Base-by-base conservation (phyloP, 805 yeast genomes). In the Cyberlindnera mrakii region DNA sequence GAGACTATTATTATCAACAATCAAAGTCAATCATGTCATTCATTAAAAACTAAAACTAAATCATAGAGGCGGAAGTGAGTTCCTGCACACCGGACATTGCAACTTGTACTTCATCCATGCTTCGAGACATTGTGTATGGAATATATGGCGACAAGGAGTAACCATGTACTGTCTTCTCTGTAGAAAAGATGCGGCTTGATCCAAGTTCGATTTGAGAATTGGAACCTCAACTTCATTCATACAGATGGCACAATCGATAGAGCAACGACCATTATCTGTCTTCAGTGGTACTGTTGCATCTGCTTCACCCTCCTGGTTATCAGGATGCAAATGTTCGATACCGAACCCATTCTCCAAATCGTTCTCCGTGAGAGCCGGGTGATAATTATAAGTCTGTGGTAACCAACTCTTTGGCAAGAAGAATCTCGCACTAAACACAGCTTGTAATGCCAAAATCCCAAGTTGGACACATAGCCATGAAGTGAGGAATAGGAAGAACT, bases 31-130 rank as follows among this genome's bases (percentile, higher is more conserved):
- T 50, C 27, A 23, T 23, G 27, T 23, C 27, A 23, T 23, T 23
- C 27, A 10, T 23, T 23, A 23, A 23, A 23, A 23, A 23, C 9
- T 23, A 23, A 23, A 23, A 23, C 8, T 23, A 23, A 19, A 37
- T 64, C 63, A 87, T 41, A 85, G 66, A 1, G 96, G 96, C 2
- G 97, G 97, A 33, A 91, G 66, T 18, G 87, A 75, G 43, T 78
- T 77, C 55, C 97, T 74, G 64, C 98, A 91, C 6, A 89, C 90
- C 1, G 98, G 98, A 64, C 98, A 91, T 57, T 89, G 96, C 40
- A 91, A 64, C 55, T 89, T 86, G 59, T 87, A 85, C 60, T 81
- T 77, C 96, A 91, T 88, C 97, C 97, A 91, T 48, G 75, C 78
- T 58, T 86, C 95, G 49, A 91, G 67, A 65, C 98, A 90, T n/a